Evolutionary conservation across 2,329 filamentous ascomycete genomes (phyloP), one percentile per base, ranked within the genome.

Genomic region (Colletotrichum ledebouriae): DNA sequence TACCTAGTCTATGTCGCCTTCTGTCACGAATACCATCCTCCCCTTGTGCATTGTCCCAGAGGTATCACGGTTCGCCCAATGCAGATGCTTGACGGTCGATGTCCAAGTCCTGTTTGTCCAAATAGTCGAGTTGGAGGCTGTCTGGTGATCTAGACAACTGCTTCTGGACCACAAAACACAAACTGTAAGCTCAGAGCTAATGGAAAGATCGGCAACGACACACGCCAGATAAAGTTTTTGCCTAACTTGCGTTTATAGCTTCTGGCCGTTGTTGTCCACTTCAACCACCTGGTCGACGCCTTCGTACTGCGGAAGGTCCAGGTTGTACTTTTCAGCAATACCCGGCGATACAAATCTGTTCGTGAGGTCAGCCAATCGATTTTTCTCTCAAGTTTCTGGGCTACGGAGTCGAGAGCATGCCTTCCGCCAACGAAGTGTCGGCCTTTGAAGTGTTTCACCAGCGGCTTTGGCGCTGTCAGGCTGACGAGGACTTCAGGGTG

Each of bases 281-380:
- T 99, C 96, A 61, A 94, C 91, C 72, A 98, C 85, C 80, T 98
- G 96, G 79, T 98, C 94, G 72, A 96, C 81, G 0, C 94, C 96
- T 73, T 91, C 84, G 79, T 98, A 99, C 71, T 87, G 81, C 5
- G 95, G 95, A 60, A 97, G 78, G 73, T 96, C 92, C 70, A 99
- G 86, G 53, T 89, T 88, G 81, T 97, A 99, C 81, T 96, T 98
- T 73, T 91, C 87, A 39, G 94, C 92, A 74, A 98, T 89, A 59
- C 85, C 84, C 60, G 89, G 88, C 20, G 92, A 89, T 75, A 99
- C 86, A 75, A 99, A 99, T 68, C 93, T 92, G 72, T 55, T 69
- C 53, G 41, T 53, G 58, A 70, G 63, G 59, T 69, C 29, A 71
- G 71, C 49, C 42, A 50, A 37, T 5, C 22, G 12, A 44, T 17